These are phyloP conservation scores for Mariannaea elegans DNA, from an alignment of 2,329 filamentous ascomycete species.

Conservation along the genomic window DNA sequence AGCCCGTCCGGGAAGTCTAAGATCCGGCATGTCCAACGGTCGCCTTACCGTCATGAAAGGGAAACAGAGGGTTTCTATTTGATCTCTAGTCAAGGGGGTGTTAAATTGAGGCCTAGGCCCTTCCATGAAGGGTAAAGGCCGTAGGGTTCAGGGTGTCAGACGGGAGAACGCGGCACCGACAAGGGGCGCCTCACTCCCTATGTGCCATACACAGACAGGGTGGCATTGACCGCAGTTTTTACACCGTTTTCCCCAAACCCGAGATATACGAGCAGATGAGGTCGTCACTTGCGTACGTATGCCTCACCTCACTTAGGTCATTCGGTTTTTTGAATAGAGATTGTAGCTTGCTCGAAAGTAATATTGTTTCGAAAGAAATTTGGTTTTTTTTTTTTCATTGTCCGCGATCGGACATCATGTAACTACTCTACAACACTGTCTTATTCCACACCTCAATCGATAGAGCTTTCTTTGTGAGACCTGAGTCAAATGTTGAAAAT, in stretches of 20 bases:
- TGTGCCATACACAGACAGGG: neutral
- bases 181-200: slow-evolving; percentile 5
- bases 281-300: slow-evolving; percentile 3
- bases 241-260: slow-evolving; percentile 1
- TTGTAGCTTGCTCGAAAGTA: neutral
- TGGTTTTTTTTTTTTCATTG: neutral
- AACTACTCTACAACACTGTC: no score
- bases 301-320: neutral
- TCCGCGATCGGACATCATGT: neutral
- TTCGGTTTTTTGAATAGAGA: neutral
- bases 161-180: slow-evolving; percentile 35
- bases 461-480: neutral
- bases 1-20: neutral
- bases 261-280: slow-evolving; percentile 17
- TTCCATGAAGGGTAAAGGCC: slow-evolving; percentile 3
- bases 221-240: neutral
- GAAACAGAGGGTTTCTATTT: neutral
- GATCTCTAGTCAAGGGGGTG: neutral
- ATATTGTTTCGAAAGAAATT: neutral
- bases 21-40: neutral
- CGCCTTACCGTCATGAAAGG: neutral
- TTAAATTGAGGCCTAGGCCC: slow-evolving; percentile 7
- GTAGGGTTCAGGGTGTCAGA: slow-evolving; percentile 30
- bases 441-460: no score
- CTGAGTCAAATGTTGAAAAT: neutral